phyloP scores from a whole-genome alignment of 768 basidiomycete species.

The Crassisporium funariophilum region DNA sequence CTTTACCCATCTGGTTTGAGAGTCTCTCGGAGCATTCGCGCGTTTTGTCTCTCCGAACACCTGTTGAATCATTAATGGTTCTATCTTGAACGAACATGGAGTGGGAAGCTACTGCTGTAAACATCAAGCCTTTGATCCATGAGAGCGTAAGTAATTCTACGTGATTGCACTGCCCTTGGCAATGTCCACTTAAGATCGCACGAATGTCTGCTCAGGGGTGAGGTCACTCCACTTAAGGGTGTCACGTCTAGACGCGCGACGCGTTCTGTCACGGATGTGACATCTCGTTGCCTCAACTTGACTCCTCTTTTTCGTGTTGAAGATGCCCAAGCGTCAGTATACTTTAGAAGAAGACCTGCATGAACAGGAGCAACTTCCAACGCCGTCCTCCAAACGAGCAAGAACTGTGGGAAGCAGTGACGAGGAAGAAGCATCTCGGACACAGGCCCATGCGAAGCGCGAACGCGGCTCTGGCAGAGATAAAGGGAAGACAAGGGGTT shows the following conservation, averaged over 20 bases:
- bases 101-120: too few species aligned
- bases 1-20: too few species aligned
- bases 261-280: background rate
- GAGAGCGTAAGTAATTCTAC: too few species aligned
- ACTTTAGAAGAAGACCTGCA: constrained; percentile 39
- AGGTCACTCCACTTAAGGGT: too few species aligned
- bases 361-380: constrained; percentile 36
- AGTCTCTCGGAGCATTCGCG: too few species aligned
- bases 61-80: too few species aligned
- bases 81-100: too few species aligned
- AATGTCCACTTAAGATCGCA: too few species aligned
- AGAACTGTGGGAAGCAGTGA: constrained; percentile 31
- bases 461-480: constrained; percentile 14
- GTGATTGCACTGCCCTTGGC: too few species aligned
- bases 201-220: too few species aligned
- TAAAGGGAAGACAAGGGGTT: constrained; percentile 36
- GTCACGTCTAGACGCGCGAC: background rate
- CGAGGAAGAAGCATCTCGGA: constrained; percentile 22
- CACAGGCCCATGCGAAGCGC: constrained; percentile 18
- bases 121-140: too few species aligned
- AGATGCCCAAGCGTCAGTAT: constrained; percentile 61
- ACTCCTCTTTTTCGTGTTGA: constrained; percentile 3
- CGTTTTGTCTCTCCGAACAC: too few species aligned
- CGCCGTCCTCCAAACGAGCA: constrained; percentile 32
- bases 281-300: background rate